phyloP scores from a whole-genome alignment of 345 rosid species.

The Arabidopsis suecica region DNA sequence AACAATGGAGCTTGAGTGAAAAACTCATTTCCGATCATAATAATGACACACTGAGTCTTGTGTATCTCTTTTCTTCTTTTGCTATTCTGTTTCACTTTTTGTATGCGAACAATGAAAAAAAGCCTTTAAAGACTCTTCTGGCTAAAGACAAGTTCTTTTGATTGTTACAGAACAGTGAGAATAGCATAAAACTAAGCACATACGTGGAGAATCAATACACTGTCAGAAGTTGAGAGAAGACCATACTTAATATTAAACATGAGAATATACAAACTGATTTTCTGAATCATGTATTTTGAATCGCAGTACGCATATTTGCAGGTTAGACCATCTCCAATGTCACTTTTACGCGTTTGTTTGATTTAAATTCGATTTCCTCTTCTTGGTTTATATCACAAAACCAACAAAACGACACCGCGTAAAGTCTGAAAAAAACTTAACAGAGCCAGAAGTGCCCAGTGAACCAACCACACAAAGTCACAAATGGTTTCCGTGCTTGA shows the following conservation, averaged over 20 bases:
- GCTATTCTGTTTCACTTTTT: not conserved
- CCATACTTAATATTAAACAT: not conserved
- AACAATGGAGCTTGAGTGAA: conserved; percentile 22
- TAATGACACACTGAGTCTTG: conserved; percentile 4
- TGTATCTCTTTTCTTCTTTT: not conserved
- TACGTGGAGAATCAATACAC: not conserved
- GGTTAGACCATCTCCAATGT: no score
- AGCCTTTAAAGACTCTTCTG: not conserved
- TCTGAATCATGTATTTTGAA: no score
- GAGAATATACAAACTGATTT: no score
- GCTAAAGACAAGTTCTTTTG: conserved; percentile 8
- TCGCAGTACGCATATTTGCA: no score
- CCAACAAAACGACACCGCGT: conserved; percentile 10
- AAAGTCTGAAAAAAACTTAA: not conserved
- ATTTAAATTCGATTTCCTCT: not conserved
- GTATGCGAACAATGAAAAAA: conserved; percentile 21
- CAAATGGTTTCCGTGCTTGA: conserved; percentile 20
- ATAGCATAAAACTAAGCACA: conserved; percentile 12
- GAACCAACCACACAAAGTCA: not conserved
- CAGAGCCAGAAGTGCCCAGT: conserved; percentile 5
- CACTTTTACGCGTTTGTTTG: not conserved
- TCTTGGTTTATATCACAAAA: not conserved
- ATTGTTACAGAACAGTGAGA: not conserved
- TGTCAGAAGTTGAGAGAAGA: not conserved
- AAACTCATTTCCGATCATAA: conserved; percentile 9